phyloP scores from a whole-genome alignment of 257 asterid species.

The Phtheirospermum japonicum region DNA sequence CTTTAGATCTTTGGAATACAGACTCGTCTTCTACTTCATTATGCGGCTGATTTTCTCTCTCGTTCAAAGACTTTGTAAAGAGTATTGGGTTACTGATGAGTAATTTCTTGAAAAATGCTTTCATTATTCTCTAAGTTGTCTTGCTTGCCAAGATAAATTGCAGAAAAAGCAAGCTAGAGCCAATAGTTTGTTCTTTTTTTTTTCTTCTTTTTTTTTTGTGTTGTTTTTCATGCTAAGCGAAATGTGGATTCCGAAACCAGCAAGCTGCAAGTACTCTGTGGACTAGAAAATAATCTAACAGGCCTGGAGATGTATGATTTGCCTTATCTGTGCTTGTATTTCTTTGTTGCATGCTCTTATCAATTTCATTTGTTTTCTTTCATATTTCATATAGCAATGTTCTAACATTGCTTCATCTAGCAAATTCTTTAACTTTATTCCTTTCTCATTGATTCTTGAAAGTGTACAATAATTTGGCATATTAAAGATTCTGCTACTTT shows the following conservation, averaged over 20 bases:
- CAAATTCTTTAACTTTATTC: background rate
- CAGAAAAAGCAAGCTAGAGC: background rate
- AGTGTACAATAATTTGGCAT: background rate
- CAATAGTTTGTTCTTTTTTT: background rate
- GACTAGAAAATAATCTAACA: background rate
- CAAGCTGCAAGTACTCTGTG: background rate
- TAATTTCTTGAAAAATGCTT: conserved; percentile 6
- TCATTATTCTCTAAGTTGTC: background rate
- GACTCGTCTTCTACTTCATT: background rate
- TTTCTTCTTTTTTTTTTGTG: too few relatives aligned
- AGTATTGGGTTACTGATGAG: conserved; percentile 4
- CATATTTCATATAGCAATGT: conserved; percentile 8
- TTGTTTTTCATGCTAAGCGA: background rate
- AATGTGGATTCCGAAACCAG: background rate
- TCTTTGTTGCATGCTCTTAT: background rate
- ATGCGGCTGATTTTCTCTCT: conserved; percentile 10
- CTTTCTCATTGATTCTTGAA: conserved; percentile 12
- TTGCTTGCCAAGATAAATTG: conserved; percentile 8
- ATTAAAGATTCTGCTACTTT: background rate
- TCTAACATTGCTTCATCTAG: conserved; percentile 9
- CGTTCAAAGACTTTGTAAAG: conserved; percentile 8
- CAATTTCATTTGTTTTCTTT: background rate
- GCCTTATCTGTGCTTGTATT: conserved; percentile 1
- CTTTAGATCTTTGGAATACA: background rate
- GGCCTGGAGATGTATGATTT: background rate